Evolutionary conservation across 2,329 filamentous ascomycete species (phyloP), one percentile per base, ranked within the genome.

Genomic region (Fusarium sp.): DNA sequence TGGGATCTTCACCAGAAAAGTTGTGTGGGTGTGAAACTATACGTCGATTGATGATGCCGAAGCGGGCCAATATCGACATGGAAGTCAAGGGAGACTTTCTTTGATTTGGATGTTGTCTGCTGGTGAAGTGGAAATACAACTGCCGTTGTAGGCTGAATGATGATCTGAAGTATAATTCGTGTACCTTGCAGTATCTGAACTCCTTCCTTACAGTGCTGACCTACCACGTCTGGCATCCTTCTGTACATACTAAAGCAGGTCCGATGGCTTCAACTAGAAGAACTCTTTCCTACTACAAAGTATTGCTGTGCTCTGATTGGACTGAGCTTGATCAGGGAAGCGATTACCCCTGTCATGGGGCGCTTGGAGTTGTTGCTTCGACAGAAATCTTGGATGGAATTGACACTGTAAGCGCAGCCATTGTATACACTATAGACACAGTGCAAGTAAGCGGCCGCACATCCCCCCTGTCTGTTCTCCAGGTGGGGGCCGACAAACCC

Each of bases 171-270:
- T 44, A 73, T 49, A 62, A 71, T 41, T 47, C 52, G 47, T 69
- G 72, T 74, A 69, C 72, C 72, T 74, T 74, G 71, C 70, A 71
- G 70, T 73, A 71, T 41, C 59, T 60, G 42, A 42, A 59, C 45
- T 41, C 42, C 54, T 72, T 49, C 45, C 45, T 70, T 70, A 66
- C 47, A 56, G 68, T 57, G 71, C 58, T 73, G 71, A 52, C 66
- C 63, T 74, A 52, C 59, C 62, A 56, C 63, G 49, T 42, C 59
- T 52, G 31, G 55, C 70, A 63, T 74, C 66, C 54, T 58, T 72
- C 65, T 63, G 67, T 69, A 69, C 63, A 61, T 68, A 22, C 72
- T 72, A 74, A 72, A 56, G 72, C 72, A 74, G 72, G 72, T 74
- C 67, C 71, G 65, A 67, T 59, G 51, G 48, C 62, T 72, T 66